A percentile compares a stretch with the other conserved stretches of the same genome.
These are phyloP conservation scores for Xerophyta viscosa DNA, from an alignment of 106 monocot genomes.

Conservation along the genomic window DNA sequence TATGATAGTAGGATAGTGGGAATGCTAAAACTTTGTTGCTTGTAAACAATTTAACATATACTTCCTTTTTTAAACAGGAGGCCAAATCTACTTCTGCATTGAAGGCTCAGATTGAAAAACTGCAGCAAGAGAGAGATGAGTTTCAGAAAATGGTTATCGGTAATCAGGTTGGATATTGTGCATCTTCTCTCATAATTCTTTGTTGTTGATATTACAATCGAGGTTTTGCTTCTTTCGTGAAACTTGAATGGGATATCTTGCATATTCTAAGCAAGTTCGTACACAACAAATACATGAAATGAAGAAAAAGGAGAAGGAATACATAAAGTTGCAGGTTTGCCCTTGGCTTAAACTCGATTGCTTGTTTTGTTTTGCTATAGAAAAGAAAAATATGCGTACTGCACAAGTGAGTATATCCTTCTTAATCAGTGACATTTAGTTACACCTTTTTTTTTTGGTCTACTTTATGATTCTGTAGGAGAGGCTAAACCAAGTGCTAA, in stretches of 20 bases:
- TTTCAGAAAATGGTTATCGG: conserved; percentile 99
- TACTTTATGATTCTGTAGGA: conserved; percentile 54
- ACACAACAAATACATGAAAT: conserved; percentile 98
- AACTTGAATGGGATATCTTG: neutral
- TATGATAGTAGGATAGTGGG: neutral
- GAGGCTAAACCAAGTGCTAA: conserved; percentile 89
- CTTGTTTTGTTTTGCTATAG: too few relatives aligned
- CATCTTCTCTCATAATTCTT: too few relatives aligned
- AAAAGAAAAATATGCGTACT: too few relatives aligned
- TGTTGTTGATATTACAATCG: too few relatives aligned
- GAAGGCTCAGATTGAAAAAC: conserved; percentile 90
- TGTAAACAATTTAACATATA: too few relatives aligned
- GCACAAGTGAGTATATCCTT: too few relatives aligned
- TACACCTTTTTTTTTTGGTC: too few relatives aligned
- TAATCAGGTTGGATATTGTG: conserved; percentile 68
- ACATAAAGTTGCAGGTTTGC: conserved; percentile 97
- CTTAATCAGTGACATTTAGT: neutral
- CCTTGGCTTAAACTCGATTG: too few relatives aligned
- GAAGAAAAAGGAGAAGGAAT: conserved; percentile 99
- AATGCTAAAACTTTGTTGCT: conserved; percentile 7
- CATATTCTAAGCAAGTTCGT: conserved; percentile 72
- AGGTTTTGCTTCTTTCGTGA: too few relatives aligned
- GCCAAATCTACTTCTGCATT: conserved; percentile 76
- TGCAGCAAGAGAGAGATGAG: conserved; percentile 96
- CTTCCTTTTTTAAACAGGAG: conserved; percentile 77